phyloP scores from a whole-genome alignment of 179 eudicot genomes.

The Silene coronaria region DNA sequence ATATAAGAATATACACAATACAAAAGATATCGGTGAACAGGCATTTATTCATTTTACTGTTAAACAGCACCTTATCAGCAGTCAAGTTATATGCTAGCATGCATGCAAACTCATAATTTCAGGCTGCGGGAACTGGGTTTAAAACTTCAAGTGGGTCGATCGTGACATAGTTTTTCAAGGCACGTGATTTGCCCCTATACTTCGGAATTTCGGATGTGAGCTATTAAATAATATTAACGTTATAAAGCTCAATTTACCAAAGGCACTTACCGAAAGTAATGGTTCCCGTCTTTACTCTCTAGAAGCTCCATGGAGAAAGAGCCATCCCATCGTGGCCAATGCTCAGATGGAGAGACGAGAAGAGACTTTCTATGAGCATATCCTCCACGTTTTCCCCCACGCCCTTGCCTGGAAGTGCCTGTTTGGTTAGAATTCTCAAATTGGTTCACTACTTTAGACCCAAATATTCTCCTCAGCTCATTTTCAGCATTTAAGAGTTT shows the following conservation, averaged over 20 bases:
- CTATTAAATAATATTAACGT: not conserved
- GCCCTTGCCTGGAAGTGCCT: conserved; percentile 61
- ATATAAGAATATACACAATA: not conserved
- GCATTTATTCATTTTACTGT: no score
- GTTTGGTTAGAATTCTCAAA: conserved; percentile 58
- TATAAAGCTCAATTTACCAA: no score
- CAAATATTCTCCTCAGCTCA: conserved; percentile 89
- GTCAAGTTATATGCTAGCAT: not conserved
- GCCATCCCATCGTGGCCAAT: conserved; percentile 99
- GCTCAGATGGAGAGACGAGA: conserved; percentile 70
- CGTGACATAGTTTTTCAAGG: not conserved
- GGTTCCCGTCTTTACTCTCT: conserved; percentile 56
- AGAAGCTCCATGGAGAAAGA: conserved; percentile 87
- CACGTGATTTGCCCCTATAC: not conserved
- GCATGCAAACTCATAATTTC: not conserved
- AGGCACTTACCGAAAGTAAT: conserved; percentile 58
- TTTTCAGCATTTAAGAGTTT: conserved; percentile 83
- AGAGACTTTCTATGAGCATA: conserved; percentile 55
- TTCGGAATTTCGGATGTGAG: no score
- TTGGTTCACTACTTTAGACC: conserved; percentile 83
- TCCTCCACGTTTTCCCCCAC: conserved; percentile 68
- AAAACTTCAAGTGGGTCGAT: not conserved
- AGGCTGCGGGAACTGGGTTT: not conserved
- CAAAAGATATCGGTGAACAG: no score
- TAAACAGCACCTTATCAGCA: not conserved